Evolutionary conservation across 148 eudicot genomes (phyloP).

Genomic region (Persicaria tinctoria): DNA sequence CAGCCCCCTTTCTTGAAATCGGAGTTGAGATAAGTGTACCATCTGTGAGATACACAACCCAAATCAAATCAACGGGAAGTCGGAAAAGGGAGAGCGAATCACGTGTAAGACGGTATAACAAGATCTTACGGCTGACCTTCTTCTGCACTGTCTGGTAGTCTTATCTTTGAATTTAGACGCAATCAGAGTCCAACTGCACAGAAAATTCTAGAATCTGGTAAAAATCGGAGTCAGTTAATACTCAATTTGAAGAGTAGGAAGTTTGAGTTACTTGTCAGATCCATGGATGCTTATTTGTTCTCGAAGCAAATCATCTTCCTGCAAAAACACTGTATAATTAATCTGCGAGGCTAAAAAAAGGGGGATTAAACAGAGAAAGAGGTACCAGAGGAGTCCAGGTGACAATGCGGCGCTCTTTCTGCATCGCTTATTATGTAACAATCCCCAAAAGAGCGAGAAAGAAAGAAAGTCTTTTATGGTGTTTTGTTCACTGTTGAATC

Average conservation of each 20-base stretch:
- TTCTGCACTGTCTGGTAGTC: slow-evolving; percentile 94
- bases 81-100: neutral
- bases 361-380: neutral
- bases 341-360: neutral
- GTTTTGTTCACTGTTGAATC: too few relatives aligned
- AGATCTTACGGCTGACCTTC: slow-evolving; percentile 49
- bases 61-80: neutral
- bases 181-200: slow-evolving; percentile 77
- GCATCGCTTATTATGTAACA: slow-evolving; percentile 19
- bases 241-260: neutral
- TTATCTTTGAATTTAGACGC: slow-evolving; percentile 92
- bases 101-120: neutral
- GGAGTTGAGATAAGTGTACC: slow-evolving; percentile 94
- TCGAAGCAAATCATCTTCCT: slow-evolving; percentile 94
- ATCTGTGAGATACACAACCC: slow-evolving; percentile 33
- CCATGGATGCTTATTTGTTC: slow-evolving; percentile 80
- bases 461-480: too few relatives aligned
- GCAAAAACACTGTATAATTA: slow-evolving; percentile 17
- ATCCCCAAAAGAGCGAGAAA: too few relatives aligned
- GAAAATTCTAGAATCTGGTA: neutral
- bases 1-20: slow-evolving; percentile 96
- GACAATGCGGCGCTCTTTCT: slow-evolving; percentile 76
- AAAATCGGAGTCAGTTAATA: slow-evolving; percentile 16
- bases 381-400: slow-evolving; percentile 84
- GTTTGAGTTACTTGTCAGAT: slow-evolving; percentile 56